A percentile compares a stretch with the other conserved stretches of the same genome.
These are phyloP conservation scores for Aspergillus ruber DNA, from an alignment of 2,329 filamentous ascomycete genomes.

Conservation along the genomic window DNA sequence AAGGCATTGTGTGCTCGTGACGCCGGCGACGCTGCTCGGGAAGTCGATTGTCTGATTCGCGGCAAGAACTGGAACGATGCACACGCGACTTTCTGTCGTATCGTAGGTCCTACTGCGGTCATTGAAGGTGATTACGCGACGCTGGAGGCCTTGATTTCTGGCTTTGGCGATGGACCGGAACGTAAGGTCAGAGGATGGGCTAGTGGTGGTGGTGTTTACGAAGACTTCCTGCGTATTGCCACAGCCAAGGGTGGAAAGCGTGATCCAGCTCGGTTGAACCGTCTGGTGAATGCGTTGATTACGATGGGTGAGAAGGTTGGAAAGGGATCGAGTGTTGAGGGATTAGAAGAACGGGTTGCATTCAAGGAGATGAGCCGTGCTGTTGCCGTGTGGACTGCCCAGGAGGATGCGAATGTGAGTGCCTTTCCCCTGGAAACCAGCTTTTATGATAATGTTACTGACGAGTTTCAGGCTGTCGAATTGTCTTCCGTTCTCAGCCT, in stretches of 20 bases:
- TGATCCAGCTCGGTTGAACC: conserved; percentile 36
- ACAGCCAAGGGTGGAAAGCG: conserved; percentile 33
- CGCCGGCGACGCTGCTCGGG: conserved; percentile 60
- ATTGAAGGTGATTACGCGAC: conserved; percentile 73
- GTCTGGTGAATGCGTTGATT: conserved; percentile 44
- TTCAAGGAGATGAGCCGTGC: conserved; percentile 74
- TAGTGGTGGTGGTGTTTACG: conserved; percentile 73
- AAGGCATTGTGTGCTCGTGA: conserved; percentile 76
- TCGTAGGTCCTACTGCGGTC: conserved; percentile 74
- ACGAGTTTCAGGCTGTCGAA: conserved; percentile 22
- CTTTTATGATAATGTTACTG: conserved; percentile 2
- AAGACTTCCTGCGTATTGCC: conserved; percentile 52
- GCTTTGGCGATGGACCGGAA: conserved; percentile 59
- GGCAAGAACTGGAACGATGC: conserved; percentile 73
- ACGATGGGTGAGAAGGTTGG: conserved; percentile 35
- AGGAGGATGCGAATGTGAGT: conserved; percentile 54
- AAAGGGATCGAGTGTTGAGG: conserved; percentile 47
- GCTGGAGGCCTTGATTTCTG: conserved; percentile 61
- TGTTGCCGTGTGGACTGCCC: conserved; percentile 61
- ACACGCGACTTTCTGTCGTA: conserved; percentile 71
- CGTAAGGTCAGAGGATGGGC: conserved; percentile 66
- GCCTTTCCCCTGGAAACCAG: background rate
- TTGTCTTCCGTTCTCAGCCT: conserved; percentile 35
- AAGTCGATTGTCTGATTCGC: conserved; percentile 73
- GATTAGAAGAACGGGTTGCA: conserved; percentile 60